Evolutionary conservation across 179 eudicot species (phyloP).

Genomic region (Silene coronaria): DNA sequence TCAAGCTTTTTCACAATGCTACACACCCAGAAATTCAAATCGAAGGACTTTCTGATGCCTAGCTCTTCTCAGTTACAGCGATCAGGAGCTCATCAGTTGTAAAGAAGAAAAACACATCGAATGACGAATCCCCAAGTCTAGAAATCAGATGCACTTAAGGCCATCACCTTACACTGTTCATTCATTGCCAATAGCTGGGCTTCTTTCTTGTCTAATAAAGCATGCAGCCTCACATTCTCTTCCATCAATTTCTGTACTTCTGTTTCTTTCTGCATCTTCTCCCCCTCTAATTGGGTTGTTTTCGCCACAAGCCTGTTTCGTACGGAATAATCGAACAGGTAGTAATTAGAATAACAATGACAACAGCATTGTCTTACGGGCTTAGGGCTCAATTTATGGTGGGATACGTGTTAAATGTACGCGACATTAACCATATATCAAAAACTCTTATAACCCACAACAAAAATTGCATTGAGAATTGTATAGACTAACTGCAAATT

Average conservation of each 20-base stretch:
- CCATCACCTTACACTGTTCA: constrained; percentile 93
- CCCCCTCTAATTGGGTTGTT: constrained; percentile 71
- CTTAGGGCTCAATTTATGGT: not conserved
- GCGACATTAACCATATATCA: no score
- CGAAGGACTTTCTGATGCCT: not conserved
- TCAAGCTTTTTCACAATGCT: not conserved
- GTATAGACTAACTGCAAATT: not conserved
- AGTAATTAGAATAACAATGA: not conserved
- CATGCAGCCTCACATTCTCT: constrained; percentile 63
- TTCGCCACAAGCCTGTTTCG: constrained; percentile 61
- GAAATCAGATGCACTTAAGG: constrained; percentile 54
- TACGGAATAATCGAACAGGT: not conserved
- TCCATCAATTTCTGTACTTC: constrained; percentile 88
- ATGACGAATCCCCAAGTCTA: constrained; percentile 11
- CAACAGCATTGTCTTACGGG: not conserved
- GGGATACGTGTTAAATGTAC: no score
- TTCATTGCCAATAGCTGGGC: constrained; percentile 95
- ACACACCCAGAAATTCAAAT: not conserved
- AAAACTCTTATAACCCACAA: no score
- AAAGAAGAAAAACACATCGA: not conserved
- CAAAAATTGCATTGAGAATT: not conserved
- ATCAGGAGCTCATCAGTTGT: not conserved
- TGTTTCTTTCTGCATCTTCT: constrained; percentile 75
- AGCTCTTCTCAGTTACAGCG: not conserved
- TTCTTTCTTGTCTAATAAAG: constrained; percentile 80